Percentiles rank a stretch among this genome's conserved stretches.
Evolutionary conservation across 2,329 filamentous ascomycete genomes (phyloP).

Genomic region (Talaromyces piceae): DNA sequence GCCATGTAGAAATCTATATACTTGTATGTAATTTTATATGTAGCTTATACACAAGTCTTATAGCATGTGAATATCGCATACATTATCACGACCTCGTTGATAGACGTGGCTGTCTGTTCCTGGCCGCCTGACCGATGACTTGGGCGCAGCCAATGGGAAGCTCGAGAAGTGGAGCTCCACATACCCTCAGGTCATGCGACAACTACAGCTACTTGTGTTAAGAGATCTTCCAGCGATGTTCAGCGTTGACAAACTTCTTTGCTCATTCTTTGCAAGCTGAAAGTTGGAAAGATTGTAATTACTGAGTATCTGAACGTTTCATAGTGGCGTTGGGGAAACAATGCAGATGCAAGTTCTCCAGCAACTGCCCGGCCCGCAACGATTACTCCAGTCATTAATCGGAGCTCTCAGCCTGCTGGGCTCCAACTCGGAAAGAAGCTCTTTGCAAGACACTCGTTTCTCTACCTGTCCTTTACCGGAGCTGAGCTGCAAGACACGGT

Average conservation of each 20-base stretch:
- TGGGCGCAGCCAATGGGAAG: background rate
- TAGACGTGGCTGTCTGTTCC: background rate
- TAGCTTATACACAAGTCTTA: no score
- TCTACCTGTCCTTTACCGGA: conserved; percentile 29
- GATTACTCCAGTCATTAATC: conserved; percentile 26
- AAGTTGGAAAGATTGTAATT: background rate
- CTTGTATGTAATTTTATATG: no score
- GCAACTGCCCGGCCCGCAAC: conserved; percentile 27
- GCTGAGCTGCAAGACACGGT: conserved; percentile 59
- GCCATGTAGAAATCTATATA: background rate
- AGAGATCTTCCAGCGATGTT: background rate
- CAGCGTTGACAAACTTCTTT: background rate
- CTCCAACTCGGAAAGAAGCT: conserved; percentile 11
- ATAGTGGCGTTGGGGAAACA: background rate
- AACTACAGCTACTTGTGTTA: background rate
- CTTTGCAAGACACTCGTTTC: conserved; percentile 5
- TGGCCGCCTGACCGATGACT: background rate
- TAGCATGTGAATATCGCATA: no score
- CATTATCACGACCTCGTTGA: no score
- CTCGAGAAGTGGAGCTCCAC: conserved; percentile 3
- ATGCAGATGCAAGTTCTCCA: conserved; percentile 8
- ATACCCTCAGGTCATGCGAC: conserved; percentile 2
- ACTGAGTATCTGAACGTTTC: background rate
- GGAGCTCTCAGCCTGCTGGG: conserved; percentile 24
- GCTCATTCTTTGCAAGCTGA: background rate